phyloP scores from a whole-genome alignment of 371 early-diverging fungal species.

The Mucor plumbeus region DNA sequence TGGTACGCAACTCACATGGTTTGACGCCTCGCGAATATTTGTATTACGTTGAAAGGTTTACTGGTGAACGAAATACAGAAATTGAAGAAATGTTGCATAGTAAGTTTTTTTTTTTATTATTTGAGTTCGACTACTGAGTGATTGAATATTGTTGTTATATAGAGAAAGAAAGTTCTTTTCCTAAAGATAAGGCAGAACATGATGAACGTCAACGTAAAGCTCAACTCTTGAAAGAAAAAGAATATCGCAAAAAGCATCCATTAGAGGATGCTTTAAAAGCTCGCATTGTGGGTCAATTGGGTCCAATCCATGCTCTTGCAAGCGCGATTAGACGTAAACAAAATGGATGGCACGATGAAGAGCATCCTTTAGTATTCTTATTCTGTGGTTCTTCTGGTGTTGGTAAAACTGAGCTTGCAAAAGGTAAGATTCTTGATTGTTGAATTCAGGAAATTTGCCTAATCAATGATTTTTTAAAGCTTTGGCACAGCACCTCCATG shows the following conservation, averaged over 20 bases:
- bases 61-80: slow-evolving; percentile 49
- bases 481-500: slow-evolving; percentile 56
- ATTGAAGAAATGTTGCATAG: slow-evolving; percentile 47
- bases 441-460: neutral
- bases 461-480: slow-evolving; percentile 21
- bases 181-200: slow-evolving; percentile 48
- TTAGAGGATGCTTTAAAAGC: slow-evolving; percentile 56
- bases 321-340: slow-evolving; percentile 68
- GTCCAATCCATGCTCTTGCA: slow-evolving; percentile 65
- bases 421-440: slow-evolving; percentile 39
- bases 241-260: slow-evolving; percentile 59
- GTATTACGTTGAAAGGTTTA: slow-evolving; percentile 55
- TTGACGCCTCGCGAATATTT: slow-evolving; percentile 54
- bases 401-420: slow-evolving; percentile 78
- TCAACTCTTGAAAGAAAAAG: slow-evolving; percentile 52
- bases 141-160: neutral
- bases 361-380: slow-evolving; percentile 75
- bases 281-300: slow-evolving; percentile 69
- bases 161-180: slow-evolving; percentile 46
- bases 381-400: slow-evolving; percentile 78
- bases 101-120: neutral
- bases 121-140: neutral
- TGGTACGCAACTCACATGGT: slow-evolving; percentile 48
- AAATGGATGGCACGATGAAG: slow-evolving; percentile 69
- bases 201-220: slow-evolving; percentile 47